Conservation (phyloP, 208 protist species). For the Endotrypanum monterogeii region DNA sequence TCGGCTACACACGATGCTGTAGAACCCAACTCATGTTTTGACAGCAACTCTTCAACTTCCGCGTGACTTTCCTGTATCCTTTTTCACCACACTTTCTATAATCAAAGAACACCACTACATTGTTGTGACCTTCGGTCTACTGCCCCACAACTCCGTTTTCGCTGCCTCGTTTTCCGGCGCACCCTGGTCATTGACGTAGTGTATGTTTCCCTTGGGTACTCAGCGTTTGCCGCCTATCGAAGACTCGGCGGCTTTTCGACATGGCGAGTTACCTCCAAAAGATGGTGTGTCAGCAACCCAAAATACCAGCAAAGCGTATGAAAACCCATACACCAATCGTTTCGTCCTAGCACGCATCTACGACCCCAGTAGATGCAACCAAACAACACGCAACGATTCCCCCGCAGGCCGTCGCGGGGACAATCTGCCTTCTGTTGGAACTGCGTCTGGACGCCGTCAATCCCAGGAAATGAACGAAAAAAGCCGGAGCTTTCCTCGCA, state of each 20-base stretch:
- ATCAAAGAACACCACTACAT: not conserved
- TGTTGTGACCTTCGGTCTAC: not conserved
- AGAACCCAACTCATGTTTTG: too few relatives aligned
- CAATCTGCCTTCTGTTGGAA: not conserved
- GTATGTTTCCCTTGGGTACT: not conserved
- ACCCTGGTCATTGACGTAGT: not conserved
- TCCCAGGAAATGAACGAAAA: not conserved
- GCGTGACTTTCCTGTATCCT: not conserved
- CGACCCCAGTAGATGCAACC: not conserved
- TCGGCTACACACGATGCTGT: too few relatives aligned
- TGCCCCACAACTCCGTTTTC: too few relatives aligned
- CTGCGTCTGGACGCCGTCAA: not conserved
- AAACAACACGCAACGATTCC: not conserved
- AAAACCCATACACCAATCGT: not conserved
- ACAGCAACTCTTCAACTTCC: not conserved
- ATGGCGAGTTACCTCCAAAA: not conserved
- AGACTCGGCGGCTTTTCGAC: not conserved
- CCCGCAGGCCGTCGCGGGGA: not conserved
- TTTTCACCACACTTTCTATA: not conserved
- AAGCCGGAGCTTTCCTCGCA: constrained; percentile 4
- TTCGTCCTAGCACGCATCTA: not conserved
- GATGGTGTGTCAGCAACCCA: not conserved
- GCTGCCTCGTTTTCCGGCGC: not conserved
- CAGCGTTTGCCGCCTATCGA: constrained; percentile 11
- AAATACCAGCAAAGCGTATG: not conserved